phyloP scores from a whole-genome alignment of 345 rosid genomes.

The rapeseed (Brassica napus) region Da-Ae NC_063436.1:1612501-1613000 shows the following conservation, averaged over 20 bases:
- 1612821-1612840: neutral
- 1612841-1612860: neutral
- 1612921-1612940: neutral
- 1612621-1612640: neutral
- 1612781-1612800: neutral
- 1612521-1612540: neutral
- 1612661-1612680: neutral
- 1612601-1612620: neutral
- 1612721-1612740: neutral
- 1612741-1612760: neutral
- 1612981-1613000: neutral
- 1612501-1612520: neutral
- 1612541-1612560: neutral
- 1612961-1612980: neutral
- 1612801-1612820: neutral
- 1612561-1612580: neutral
- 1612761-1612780: neutral
- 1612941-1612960: neutral
- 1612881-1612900: neutral
- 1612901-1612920: neutral
- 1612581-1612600: neutral
- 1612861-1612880: slow-evolving; percentile 6
- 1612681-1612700: neutral
- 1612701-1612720: neutral
- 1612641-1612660: neutral